phyloP scores from a whole-genome alignment of 176 grass and related monocot species.

The Avena atlantica region DNA sequence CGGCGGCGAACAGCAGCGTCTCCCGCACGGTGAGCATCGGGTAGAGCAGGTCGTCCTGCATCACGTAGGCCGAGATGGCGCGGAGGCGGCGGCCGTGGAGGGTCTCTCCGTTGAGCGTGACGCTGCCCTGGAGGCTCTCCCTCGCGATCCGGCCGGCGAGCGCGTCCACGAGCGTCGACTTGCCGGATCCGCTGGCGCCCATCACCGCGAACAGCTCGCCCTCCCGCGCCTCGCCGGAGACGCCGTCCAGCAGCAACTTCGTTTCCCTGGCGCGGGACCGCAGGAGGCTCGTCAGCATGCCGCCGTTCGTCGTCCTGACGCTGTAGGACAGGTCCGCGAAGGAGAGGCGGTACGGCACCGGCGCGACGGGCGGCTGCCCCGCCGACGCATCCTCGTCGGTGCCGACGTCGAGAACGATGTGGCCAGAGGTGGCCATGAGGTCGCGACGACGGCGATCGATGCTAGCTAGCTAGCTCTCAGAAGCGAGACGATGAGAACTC shows the following conservation, averaged over 20 bases:
- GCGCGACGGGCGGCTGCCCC: neutral
- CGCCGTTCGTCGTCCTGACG: slow-evolving; percentile 46
- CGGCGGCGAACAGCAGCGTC: slow-evolving; percentile 78
- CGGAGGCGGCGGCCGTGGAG: slow-evolving; percentile 67
- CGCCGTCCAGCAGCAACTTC: slow-evolving; percentile 60
- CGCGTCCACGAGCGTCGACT: slow-evolving; percentile 87
- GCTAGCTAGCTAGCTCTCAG: neutral
- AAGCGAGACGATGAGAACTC: neutral
- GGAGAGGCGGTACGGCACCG: slow-evolving; percentile 60
- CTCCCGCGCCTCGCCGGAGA: slow-evolving; percentile 71
- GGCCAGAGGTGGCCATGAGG: slow-evolving; percentile 36
- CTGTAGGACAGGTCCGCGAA: slow-evolving; percentile 76
- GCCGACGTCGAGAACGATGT: slow-evolving; percentile 33
- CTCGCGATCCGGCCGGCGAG: slow-evolving; percentile 65
- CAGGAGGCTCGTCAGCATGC: neutral
- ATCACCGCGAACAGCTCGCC: slow-evolving; percentile 88
- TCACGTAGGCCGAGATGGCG: slow-evolving; percentile 81
- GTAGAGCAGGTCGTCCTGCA: slow-evolving; percentile 94
- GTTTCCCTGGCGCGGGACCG: slow-evolving; percentile 25
- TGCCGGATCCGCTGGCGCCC: slow-evolving; percentile 88
- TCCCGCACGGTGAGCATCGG: slow-evolving; percentile 95
- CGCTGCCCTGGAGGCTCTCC: slow-evolving; percentile 61
- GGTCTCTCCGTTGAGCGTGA: slow-evolving; percentile 68
- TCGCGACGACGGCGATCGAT: neutral
- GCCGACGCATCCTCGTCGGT: neutral